phyloP scores from a whole-genome alignment of 148 eudicot species.

The Spergularia marina region DNA sequence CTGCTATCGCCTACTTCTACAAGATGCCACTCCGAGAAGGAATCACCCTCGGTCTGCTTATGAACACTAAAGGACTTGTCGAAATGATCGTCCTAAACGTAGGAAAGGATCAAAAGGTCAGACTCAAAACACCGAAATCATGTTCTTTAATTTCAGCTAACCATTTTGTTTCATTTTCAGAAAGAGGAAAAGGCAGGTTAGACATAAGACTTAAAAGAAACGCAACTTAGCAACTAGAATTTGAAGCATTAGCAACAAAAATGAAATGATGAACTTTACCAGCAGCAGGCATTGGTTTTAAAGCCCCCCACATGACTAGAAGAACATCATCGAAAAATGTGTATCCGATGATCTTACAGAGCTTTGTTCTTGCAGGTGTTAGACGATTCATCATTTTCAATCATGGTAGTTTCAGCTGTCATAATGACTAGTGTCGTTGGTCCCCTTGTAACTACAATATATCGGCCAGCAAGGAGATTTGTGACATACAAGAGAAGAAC shows the following conservation, averaged over 20 bases:
- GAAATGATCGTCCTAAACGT: conserved; percentile 95
- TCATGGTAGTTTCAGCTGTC: conserved; percentile 73
- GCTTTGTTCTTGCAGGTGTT: conserved; percentile 42
- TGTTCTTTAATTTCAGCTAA: background rate
- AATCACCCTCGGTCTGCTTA: conserved; percentile 52
- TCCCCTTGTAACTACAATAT: conserved; percentile 59
- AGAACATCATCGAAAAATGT: too few species aligned
- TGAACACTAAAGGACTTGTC: conserved; percentile 88
- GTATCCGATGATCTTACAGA: too few species aligned
- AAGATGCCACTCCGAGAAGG: conserved; percentile 62
- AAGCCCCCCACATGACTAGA: too few species aligned
- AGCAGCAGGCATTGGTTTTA: too few species aligned
- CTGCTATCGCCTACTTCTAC: conserved; percentile 37
- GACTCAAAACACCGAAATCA: background rate
- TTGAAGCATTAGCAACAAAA: too few species aligned
- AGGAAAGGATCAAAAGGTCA: conserved; percentile 87
- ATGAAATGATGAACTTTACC: too few species aligned
- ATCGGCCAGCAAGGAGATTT: conserved; percentile 62
- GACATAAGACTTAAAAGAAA: too few species aligned
- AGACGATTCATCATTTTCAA: conserved; percentile 67
- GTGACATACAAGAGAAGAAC: conserved; percentile 69
- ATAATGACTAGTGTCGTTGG: conserved; percentile 61
- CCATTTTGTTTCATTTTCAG: too few species aligned
- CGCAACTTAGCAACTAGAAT: too few species aligned
- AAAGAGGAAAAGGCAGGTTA: too few species aligned